These are phyloP conservation scores for Penicillium sp. DNA, from an alignment of 2,329 filamentous ascomycete genomes.

Conservation along the genomic window DNA sequence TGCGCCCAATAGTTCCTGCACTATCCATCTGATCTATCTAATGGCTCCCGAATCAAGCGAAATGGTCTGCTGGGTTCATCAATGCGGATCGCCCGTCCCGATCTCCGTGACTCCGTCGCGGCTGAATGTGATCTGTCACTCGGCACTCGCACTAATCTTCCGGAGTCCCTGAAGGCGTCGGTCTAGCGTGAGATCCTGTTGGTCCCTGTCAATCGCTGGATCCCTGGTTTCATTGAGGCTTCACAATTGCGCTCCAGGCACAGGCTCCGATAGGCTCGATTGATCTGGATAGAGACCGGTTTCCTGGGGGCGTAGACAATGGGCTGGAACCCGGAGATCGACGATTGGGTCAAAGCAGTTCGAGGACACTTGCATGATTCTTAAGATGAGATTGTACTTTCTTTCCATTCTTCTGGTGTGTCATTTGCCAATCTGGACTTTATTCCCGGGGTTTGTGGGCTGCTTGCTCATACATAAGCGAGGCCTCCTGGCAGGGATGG, in stretches of 20 bases:
- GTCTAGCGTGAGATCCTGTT: background rate
- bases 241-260: background rate
- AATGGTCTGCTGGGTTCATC: background rate
- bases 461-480: conserved; percentile 13
- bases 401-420: background rate
- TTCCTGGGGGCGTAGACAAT: background rate
- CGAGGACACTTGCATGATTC: background rate
- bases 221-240: background rate
- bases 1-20: conserved; percentile 15
- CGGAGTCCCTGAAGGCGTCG: background rate
- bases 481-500: background rate
- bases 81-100: conserved; percentile 12
- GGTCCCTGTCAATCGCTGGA: background rate
- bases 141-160: conserved; percentile 1
- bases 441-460: background rate
- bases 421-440: conserved; percentile 9
- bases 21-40: conserved; percentile 27
- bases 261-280: background rate
- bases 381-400: background rate
- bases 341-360: background rate
- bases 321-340: background rate
- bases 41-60: background rate
- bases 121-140: conserved; percentile 25
- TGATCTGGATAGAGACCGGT: background rate
- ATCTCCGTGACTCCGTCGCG: conserved; percentile 4